phyloP scores from a whole-genome alignment of 208 protist species.

The Tritrichomonas foetus region DNA sequence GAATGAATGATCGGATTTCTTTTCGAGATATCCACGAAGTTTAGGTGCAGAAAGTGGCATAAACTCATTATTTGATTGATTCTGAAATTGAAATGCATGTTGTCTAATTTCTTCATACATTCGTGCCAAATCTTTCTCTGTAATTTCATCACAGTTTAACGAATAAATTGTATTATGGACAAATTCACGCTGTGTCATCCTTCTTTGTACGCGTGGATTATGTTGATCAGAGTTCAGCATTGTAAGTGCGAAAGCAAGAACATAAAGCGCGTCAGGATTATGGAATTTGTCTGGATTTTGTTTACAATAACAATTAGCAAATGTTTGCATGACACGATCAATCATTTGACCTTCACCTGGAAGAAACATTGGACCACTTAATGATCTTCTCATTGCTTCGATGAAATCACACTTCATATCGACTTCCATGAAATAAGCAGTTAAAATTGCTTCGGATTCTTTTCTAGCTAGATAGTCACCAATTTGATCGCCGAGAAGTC shows the following conservation, averaged over 20 bases:
- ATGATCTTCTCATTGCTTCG: constrained; percentile 35
- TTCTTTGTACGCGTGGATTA: constrained; percentile 47
- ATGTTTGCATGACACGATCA: constrained; percentile 45
- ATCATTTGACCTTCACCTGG: constrained; percentile 47
- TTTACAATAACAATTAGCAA: constrained; percentile 43
- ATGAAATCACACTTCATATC: constrained; percentile 10
- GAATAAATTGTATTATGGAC: constrained; percentile 46
- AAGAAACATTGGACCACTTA: constrained; percentile 9
- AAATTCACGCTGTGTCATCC: constrained; percentile 56
- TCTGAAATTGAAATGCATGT: not conserved
- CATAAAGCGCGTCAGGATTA: constrained; percentile 13
- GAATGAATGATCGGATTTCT: not conserved
- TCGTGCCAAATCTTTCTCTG: not conserved
- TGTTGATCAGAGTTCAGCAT: constrained; percentile 49
- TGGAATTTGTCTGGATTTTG: constrained; percentile 41
- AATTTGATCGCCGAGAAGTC: not conserved
- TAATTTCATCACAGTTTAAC: constrained; percentile 43
- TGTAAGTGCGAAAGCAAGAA: constrained; percentile 46
- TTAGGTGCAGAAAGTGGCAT: not conserved
- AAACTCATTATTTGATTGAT: constrained; percentile 19
- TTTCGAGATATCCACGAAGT: not conserved
- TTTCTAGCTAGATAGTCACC: not conserved
- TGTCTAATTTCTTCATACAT: not conserved
- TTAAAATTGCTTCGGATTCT: not conserved
- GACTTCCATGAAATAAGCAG: not conserved